These are phyloP conservation scores for Monoraphidium neglectum DNA, from an alignment of 139 green algal species.

Conservation along the genomic window DNA sequence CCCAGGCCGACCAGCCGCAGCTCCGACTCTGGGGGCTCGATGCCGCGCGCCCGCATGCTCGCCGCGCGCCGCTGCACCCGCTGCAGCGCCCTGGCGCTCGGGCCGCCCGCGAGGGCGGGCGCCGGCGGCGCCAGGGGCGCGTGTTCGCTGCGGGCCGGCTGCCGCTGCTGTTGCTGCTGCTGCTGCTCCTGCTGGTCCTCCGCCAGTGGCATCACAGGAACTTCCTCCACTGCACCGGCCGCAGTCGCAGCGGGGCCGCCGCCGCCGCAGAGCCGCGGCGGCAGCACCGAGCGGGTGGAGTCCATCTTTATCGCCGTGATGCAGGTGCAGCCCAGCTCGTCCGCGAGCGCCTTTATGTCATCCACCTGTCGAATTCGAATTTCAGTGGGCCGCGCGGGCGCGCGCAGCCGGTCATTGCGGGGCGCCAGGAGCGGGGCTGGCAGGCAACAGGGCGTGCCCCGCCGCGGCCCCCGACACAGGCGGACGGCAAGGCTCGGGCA, in stretches of 20 bases:
- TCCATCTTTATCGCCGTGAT: conserved; percentile 80
- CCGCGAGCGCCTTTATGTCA: conserved; percentile 53
- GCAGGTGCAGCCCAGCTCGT: conserved; percentile 69
- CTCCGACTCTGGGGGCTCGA: background rate
- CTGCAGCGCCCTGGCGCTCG: conserved; percentile 24
- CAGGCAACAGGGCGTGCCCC: background rate
- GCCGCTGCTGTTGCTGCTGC: conserved; percentile 5
- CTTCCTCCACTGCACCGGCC: background rate
- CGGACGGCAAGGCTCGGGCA: no score
- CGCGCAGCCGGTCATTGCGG: background rate
- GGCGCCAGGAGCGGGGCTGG: background rate
- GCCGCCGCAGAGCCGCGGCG: background rate
- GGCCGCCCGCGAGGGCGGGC: background rate
- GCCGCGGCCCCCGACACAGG: no score
- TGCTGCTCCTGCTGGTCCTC: background rate
- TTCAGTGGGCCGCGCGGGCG: no score
- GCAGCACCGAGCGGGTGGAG: conserved; percentile 37
- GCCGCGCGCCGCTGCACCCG: conserved; percentile 34
- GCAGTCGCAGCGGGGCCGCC: no score
- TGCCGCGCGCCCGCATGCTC: conserved; percentile 25
- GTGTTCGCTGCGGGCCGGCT: no score
- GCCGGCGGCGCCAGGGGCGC: no score
- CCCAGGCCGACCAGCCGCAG: conserved; percentile 6
- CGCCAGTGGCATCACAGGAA: background rate
- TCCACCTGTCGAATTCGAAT: no score